A percentile compares a stretch with the other conserved stretches of the same genome.
Conservation (phyloP, 202 grass and related monocot species). For the Musa balbisiana region DNA sequence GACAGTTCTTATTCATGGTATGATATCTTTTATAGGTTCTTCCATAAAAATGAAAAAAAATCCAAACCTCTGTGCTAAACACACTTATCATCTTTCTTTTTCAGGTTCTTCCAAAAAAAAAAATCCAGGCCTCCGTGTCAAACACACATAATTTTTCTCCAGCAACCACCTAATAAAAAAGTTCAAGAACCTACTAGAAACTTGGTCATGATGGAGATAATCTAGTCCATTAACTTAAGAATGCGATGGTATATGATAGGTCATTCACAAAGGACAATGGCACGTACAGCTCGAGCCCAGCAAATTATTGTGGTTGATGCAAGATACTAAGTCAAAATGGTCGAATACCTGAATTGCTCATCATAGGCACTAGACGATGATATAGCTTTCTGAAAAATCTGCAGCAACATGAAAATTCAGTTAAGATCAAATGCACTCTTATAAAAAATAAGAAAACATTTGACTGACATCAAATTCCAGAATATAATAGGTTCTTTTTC, state of each 20-base stretch:
- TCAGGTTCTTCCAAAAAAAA: too few relatives aligned
- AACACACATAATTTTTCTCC: too few relatives aligned
- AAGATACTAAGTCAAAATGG: background rate
- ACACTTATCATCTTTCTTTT: too few relatives aligned
- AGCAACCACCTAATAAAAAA: too few relatives aligned
- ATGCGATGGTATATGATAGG: background rate
- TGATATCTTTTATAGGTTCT: background rate
- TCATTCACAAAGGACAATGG: background rate
- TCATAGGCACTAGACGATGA: conserved; percentile 90
- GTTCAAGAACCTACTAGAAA: background rate
- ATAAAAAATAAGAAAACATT: background rate
- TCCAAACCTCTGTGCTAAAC: too few relatives aligned
- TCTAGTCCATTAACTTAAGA: too few relatives aligned
- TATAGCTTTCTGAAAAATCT: conserved; percentile 99
- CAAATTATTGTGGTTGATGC: background rate
- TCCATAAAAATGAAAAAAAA: background rate
- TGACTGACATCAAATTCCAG: background rate
- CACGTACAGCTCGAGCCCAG: background rate
- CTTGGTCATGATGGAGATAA: background rate
- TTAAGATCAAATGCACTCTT: background rate
- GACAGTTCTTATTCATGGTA: background rate
- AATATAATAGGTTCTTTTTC: background rate
- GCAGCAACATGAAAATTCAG: conserved; percentile 5
- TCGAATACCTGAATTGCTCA: conserved; percentile 67
- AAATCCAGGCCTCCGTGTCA: too few relatives aligned